A percentile compares a stretch with the other conserved stretches of the same genome.
Conservation (phyloP, 345 rosid species). For the Euphorbia lathyris region DNA sequence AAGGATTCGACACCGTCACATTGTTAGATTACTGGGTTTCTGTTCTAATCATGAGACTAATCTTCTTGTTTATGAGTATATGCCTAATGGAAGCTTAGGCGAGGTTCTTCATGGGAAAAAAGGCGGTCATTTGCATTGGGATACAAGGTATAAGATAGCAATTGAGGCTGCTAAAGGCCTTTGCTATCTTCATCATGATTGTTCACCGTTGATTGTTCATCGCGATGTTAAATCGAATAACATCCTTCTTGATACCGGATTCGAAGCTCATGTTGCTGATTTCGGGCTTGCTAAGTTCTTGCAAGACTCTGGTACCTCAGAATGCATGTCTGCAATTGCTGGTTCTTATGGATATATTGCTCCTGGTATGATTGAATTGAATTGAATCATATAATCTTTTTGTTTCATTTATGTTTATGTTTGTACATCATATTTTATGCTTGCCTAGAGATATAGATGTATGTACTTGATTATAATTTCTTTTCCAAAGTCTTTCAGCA, state of each 20-base stretch:
- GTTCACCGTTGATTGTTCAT: conserved; percentile 83
- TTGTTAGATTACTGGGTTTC: conserved; percentile 75
- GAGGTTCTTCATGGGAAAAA: conserved; percentile 89
- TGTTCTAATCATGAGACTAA: conserved; percentile 92
- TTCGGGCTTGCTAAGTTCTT: conserved; percentile 91
- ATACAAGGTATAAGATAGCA: conserved; percentile 76
- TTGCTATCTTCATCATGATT: conserved; percentile 86
- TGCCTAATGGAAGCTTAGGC: conserved; percentile 91
- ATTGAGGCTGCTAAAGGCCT: conserved; percentile 87
- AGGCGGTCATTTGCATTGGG: conserved; percentile 92
- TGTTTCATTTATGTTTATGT: not conserved
- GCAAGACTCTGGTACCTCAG: conserved; percentile 89
- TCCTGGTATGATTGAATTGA: conserved; percentile 68
- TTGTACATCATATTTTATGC: not conserved
- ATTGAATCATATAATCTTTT: not conserved
- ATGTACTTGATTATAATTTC: not conserved
- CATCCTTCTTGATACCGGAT: conserved; percentile 72
- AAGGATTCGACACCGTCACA: conserved; percentile 79
- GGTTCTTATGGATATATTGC: conserved; percentile 97
- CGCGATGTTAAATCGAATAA: conserved; percentile 88
- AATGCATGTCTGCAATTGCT: conserved; percentile 95
- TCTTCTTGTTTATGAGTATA: conserved; percentile 80
- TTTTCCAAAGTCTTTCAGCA: not conserved
- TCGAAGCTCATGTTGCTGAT: conserved; percentile 94
- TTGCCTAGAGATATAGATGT: not conserved